Conservation (phyloP, 768 basidiomycete genomes). For the Solioccasus polychromus region DNA sequence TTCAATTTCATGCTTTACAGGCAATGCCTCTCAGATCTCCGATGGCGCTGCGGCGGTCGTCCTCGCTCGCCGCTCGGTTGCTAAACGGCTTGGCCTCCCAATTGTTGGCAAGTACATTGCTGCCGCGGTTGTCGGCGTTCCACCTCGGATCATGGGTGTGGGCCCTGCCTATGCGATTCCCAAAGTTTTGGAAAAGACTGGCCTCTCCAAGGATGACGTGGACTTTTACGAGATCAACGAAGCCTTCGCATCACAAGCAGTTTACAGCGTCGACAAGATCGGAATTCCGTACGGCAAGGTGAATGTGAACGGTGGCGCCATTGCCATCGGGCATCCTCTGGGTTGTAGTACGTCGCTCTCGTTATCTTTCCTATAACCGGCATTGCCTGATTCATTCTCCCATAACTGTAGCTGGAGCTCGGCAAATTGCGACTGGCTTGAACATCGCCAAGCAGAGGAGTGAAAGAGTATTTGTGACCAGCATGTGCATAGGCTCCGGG, state of each 20-base stretch:
- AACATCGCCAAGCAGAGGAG: conserved; percentile 77
- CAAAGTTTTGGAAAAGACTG: conserved; percentile 60
- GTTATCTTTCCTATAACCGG: conserved; percentile 1
- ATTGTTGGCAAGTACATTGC: conserved; percentile 84
- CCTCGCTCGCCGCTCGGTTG: conserved; percentile 74
- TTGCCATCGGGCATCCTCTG: conserved; percentile 86
- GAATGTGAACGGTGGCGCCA: conserved; percentile 85
- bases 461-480: conserved; percentile 78
- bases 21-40: conserved; percentile 87
- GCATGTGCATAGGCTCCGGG: conserved; percentile 88
- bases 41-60: conserved; percentile 92
- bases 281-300: conserved; percentile 76
- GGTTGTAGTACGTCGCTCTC: conserved; percentile 65
- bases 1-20: conserved; percentile 22
- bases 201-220: conserved; percentile 65
- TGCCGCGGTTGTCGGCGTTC: conserved; percentile 71
- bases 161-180: conserved; percentile 90
- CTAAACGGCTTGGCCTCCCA: conserved; percentile 80
- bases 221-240: conserved; percentile 95
- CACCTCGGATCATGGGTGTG: conserved; percentile 87
- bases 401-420: conserved; percentile 59
- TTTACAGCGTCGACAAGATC: conserved; percentile 68
- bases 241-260: conserved; percentile 82
- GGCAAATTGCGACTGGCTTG: conserved; percentile 84
- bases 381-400: conserved; percentile 3